Percentiles rank a stretch among this genome's conserved stretches.
Evolutionary conservation across 78 protist genomes (phyloP).

Genomic region (Bigelowiella natans): DNA sequence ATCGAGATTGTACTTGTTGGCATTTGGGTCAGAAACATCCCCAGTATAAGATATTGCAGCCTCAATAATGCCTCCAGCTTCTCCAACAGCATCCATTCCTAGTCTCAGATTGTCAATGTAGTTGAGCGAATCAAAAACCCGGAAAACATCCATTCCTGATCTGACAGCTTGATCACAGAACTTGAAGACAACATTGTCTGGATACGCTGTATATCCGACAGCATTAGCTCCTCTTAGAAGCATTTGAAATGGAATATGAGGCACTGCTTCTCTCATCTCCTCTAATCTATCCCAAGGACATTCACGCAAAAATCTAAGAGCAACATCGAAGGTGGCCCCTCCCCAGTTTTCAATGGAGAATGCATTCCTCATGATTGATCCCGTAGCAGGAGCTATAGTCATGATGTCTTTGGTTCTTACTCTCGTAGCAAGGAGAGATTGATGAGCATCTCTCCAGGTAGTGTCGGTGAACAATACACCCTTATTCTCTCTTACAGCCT

Average conservation of each 20-base stretch:
- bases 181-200: constrained; percentile 71
- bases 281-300: constrained; percentile 63
- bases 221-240: constrained; percentile 56
- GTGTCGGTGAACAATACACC: constrained; percentile 63
- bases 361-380: neutral
- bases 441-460: constrained; percentile 80
- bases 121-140: constrained; percentile 82
- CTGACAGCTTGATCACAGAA: constrained; percentile 30
- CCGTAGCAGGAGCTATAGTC: constrained; percentile 2
- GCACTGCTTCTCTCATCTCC: constrained; percentile 48
- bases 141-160: constrained; percentile 61
- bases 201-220: constrained; percentile 78
- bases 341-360: constrained; percentile 68
- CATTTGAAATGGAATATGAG: constrained; percentile 68
- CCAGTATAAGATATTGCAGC: constrained; percentile 36
- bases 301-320: constrained; percentile 62
- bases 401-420: constrained; percentile 60
- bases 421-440: constrained; percentile 67
- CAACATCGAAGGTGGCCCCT: constrained; percentile 86
- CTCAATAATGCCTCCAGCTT: constrained; percentile 66
- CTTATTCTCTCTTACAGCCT: constrained; percentile 22
- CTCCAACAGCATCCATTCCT: constrained; percentile 62
- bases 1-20: constrained; percentile 57
- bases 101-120: constrained; percentile 51
- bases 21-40: constrained; percentile 42